These are phyloP conservation scores for Talaromyces borbonicus DNA, from an alignment of 495 filamentous ascomycete species.

Conservation along the genomic window DNA sequence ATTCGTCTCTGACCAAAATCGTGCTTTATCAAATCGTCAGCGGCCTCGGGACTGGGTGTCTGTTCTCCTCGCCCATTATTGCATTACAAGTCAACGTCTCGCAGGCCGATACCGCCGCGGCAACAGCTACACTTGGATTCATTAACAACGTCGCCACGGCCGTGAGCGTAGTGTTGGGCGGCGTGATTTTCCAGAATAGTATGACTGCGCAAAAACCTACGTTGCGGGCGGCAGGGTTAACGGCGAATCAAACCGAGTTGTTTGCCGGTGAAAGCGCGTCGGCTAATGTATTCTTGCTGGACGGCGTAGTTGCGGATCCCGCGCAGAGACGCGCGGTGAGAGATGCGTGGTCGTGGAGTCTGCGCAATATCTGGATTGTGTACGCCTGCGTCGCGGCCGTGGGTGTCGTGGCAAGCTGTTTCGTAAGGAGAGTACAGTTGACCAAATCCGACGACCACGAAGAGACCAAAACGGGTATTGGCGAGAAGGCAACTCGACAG, in stretches of 20 bases:
- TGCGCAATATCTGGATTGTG: slow-evolving; percentile 53
- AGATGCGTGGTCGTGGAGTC: slow-evolving; percentile 48
- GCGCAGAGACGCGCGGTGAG: slow-evolving; percentile 36
- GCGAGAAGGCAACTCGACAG: neutral
- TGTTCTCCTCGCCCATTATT: slow-evolving; percentile 57
- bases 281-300: slow-evolving; percentile 40
- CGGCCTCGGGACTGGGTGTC: slow-evolving; percentile 41
- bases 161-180: slow-evolving; percentile 66
- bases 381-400: slow-evolving; percentile 44
- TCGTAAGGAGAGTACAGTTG: slow-evolving; percentile 42
- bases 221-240: slow-evolving; percentile 39
- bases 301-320: slow-evolving; percentile 28
- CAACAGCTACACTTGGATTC: slow-evolving; percentile 68
- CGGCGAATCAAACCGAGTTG: slow-evolving; percentile 20
- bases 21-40: slow-evolving; percentile 51
- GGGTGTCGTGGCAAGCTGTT: slow-evolving; percentile 41
- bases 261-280: slow-evolving; percentile 41
- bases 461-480: slow-evolving; percentile 33
- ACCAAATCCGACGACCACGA: slow-evolving; percentile 54
- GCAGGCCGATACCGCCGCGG: slow-evolving; percentile 62
- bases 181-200: slow-evolving; percentile 65
- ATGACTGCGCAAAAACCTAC: slow-evolving; percentile 34
- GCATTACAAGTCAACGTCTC: slow-evolving; percentile 65
- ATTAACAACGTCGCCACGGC: slow-evolving; percentile 62
- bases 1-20: slow-evolving; percentile 32